Evolutionary conservation across 1,139 yeast genomes (phyloP), one percentile per base, ranked within the genome.

Genomic region (Ashbya aceris): DNA sequence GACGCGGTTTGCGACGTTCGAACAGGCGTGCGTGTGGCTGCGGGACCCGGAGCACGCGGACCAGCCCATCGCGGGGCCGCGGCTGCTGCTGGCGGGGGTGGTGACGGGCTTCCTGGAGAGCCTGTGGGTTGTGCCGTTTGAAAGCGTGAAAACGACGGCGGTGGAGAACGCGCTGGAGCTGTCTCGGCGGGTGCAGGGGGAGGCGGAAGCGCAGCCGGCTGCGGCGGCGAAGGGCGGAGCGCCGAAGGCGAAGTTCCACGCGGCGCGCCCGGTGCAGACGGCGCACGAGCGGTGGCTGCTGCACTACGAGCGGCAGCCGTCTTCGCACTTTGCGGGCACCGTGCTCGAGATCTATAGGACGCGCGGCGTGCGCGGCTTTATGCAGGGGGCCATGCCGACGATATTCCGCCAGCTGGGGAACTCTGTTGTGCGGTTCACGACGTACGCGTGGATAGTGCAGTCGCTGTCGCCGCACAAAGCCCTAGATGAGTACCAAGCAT

Each of bases 51-150:
- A 46, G 13, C 27, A 51, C 2, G 68, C 75, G 14, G 62, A 64
- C 35, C 74, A 74, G 20, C 73, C 74, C 47, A 71, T 83, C 1
- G 70, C 79, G 11, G 87, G 89, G 3, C 84, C 87, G 8, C 64
- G 84, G 49, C 71, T 83, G 40, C 81, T 81, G 8, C 77, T 84
- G 46, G 96, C 96, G 2, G 96, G 95, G 6, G 74, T 82, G 40
- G 74, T 86, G 69, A 83, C 95, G 8, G 97, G 93, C 5, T 71
- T 80, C 45, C 66, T 79, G 41, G 98, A 91, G 62, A 79, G 94
- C 5, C 53, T 86, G 35, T 75, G 87, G 69, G 76, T 91, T 27
- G 83, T 91, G 23, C 98, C 98, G 0, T 89, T 91, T 63, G 98
- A 91, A 56, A 84, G 80, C 57, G 72, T 87, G 51, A 87, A 89